These are phyloP conservation scores for Chytriomyces sp. DNA, from an alignment of 192 early-diverging fungal species.

Conservation along the genomic window DNA sequence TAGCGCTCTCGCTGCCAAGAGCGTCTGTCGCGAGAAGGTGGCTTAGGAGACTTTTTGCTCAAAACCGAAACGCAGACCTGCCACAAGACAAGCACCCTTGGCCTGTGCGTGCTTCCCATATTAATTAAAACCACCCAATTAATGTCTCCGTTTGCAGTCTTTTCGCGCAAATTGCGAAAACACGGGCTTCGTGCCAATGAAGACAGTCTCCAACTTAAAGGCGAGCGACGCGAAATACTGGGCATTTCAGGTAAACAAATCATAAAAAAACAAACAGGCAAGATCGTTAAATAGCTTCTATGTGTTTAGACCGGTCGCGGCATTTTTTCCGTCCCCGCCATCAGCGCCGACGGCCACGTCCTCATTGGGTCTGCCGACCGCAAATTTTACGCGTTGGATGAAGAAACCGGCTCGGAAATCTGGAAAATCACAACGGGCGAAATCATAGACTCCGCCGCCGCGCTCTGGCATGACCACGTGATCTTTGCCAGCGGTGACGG, in stretches of 20 bases:
- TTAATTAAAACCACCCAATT: too few species aligned
- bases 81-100: neutral
- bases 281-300: too few species aligned
- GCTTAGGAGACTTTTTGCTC: neutral
- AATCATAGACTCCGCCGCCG: slow-evolving; percentile 20
- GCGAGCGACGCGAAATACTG: slow-evolving; percentile 2
- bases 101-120: neutral
- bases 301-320: slow-evolving; percentile 28
- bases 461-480: neutral
- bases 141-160: slow-evolving; percentile 8
- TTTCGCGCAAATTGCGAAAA: slow-evolving; percentile 25
- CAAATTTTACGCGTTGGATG: slow-evolving; percentile 21
- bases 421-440: slow-evolving; percentile 18
- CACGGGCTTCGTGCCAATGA: slow-evolving; percentile 15
- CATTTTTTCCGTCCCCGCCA: slow-evolving; percentile 25
- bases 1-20: too few species aligned
- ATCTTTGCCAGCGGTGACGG: slow-evolving; percentile 28
- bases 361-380: slow-evolving; percentile 21
- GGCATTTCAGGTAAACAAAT: too few species aligned
- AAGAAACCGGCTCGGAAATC: neutral
- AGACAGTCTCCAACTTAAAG: neutral
- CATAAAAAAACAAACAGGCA: too few species aligned
- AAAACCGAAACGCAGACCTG: neutral
- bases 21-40: too few species aligned
- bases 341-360: neutral